phyloP scores from a whole-genome alignment of 2,329 filamentous ascomycete species.

The Aspergillus cejpii region DNA sequence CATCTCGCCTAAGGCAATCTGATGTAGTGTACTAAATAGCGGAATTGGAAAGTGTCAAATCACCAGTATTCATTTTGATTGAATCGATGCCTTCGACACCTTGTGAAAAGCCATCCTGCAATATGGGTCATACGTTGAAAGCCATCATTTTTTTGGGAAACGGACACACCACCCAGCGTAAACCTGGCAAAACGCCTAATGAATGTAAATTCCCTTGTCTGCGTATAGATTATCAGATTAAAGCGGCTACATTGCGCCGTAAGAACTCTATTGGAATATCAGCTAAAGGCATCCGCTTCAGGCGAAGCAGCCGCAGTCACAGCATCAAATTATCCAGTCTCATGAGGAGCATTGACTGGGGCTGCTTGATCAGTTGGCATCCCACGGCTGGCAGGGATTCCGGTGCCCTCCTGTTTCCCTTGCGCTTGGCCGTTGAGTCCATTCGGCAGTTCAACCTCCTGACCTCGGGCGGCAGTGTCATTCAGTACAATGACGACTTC shows the following conservation, averaged over 20 bases:
- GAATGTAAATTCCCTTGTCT: background rate
- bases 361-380: background rate
- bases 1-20: background rate
- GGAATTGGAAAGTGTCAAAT: background rate
- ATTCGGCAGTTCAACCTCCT: slow-evolving; percentile 1
- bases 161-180: background rate
- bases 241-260: background rate
- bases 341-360: background rate
- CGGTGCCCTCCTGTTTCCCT: background rate
- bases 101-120: background rate
- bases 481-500: background rate
- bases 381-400: background rate
- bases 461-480: background rate
- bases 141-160: too few species aligned
- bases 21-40: slow-evolving; percentile 1
- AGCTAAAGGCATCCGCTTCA: background rate
- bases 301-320: background rate
- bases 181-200: background rate
- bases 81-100: too few species aligned
- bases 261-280: background rate
- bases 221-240: background rate
- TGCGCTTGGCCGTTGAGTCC: background rate
- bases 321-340: background rate
- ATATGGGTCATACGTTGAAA: background rate
- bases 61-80: background rate